Base-by-base conservation (phyloP, 768 basidiomycete genomes). In the Leccinellum luteum region DNA sequence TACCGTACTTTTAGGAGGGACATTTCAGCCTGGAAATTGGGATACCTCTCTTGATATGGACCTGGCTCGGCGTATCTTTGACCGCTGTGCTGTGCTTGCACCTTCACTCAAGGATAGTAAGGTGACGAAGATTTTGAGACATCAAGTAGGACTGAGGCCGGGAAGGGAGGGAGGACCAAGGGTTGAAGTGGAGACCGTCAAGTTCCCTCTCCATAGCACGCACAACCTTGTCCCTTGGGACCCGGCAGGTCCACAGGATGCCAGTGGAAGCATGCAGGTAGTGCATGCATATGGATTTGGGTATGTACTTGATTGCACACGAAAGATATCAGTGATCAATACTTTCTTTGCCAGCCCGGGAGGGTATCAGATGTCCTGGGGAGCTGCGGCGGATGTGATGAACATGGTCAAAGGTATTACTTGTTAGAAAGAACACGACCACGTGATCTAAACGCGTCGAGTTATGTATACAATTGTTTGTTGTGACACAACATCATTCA, bases 241-340 rank as follows among this genome's bases (percentile, higher is more conserved):
- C 51, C 38, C 52, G 41, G 59, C 54, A 38, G 66, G 58, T 57
- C 69, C 51, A 69, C 60, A 38, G 32, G 51, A n/a, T n/a, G n/a
- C n/a, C n/a, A n/a, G 8, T 31, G 61, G 61, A 48, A 58, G 64
- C 23, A 66, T 74, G 63, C 57, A 62, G 13, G 78, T 85, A 3
- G 74, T 84, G 19, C 84, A 86, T 70, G 81, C 83, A 25, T 86
- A 86, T 66, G 85, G 85, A 6, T 81, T 85, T 35, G 84, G 84
- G 80, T 80, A 43, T 54, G 77, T 3, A 45, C 7, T 6, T 45
- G 4, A 23, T 21, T 28, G 3, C 6, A n/a, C n/a, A 23, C 48
- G 8, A 23, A 15, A 14, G 1, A 14, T 8, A 51, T 63, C 6
- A 14, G 10, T 21, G 30, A 67, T 64, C 47, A 55, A 67, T 21